Base-by-base conservation (phyloP, 1,284 basidiomycete genomes). In the Malassezia dermatis region DNA sequence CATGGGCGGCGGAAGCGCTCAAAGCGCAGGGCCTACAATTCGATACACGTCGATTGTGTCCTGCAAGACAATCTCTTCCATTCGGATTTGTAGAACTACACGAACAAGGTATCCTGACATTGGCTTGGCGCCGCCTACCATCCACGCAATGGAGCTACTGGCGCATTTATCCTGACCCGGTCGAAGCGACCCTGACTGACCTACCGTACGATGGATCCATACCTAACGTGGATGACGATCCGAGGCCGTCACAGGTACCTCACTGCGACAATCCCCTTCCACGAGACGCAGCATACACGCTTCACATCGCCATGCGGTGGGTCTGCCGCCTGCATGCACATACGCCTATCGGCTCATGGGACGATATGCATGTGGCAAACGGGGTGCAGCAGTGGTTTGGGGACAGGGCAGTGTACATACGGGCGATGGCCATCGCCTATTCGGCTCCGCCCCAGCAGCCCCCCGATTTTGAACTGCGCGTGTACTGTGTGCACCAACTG, bases 251-350 rank as follows among this genome's bases (percentile, higher is more conserved):
- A 19, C 35, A 6, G 7, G 8, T 12, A 39, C 37, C n/a, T 21
- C 12, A 35, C 32, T 26, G 24, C 17, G 11, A 21, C 13, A 21
- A 17, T 8, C 46, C 31, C n/a, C 19, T 39, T 27, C 35, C 46
- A 10, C 21, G 12, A 24, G 46, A 48, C 4, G 46, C 46, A 2
- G 12, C 21, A 21, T n/a, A 37, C 15, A 39, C 23, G 11, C 35
- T 53, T 12, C 52, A 17, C 10, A 24, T 48, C 15, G 47, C 43
- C 11, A 27, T 30, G n/a, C 46, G 41, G n/a, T 55, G 53, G 53
- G 28, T 44, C 15, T 27, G 27, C 13, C 53, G 53, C n/a, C 11
- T 55, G 11, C 48, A 55, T 43, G 53, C 53, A 12, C 47, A 48
- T 19, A 55, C 53, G 6, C 53, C 47, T 7, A 24, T 55, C 8